Evolutionary conservation across 768 basidiomycete genomes (phyloP), one percentile per base, ranked within the genome.

Genomic region (Guyanaporus albipodus): DNA sequence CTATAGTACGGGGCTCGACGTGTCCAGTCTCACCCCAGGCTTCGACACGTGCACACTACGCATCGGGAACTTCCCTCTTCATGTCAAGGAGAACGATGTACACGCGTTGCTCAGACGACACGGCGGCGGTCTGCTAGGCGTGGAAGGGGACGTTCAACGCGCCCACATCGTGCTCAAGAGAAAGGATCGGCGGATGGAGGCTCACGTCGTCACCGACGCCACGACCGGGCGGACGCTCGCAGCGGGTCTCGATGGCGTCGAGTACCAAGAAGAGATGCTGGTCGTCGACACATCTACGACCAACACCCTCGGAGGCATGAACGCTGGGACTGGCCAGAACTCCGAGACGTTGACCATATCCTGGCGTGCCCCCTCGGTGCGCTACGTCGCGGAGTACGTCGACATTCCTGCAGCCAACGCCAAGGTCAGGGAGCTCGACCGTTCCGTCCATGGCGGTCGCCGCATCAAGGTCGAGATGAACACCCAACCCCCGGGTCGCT

Each of bases 11-110:
- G 81, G 81, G 6, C 57, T 78, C 28, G 63, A 71, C n/a, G 64
- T 83, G 31, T 61, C 61, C 31, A 57, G 66, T 26, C 50, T 79
- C 24, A 58, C 77, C 22, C 67, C 73, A 15, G 79, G 77, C 4
- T 81, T 78, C 50, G 77, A 83, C 33, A 71, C 74, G 6, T 77
- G 74, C 53, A 68, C 68, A 9, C 58, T 83, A 21, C 71, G 59
- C 2, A 61, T 83, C 37, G 67, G 63, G 41, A 73, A 73, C 45
- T 64, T 83, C 23, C 76, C 79, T 0, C 36, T 46, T 18, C 61
- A 75, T 28, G 67, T 68, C 3, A 70, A 60, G 34, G 57, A 57
- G 4, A 50, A 60, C 4, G 76, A 80, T 34, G 60, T 82, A 11
- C 62, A 47, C 6, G 63, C 66, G 0, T 61, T 82, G 8, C 73